Evolutionary conservation across 192 early-diverging fungal species (phyloP).

Genomic region (Umbelopsis isabellina): DNA sequence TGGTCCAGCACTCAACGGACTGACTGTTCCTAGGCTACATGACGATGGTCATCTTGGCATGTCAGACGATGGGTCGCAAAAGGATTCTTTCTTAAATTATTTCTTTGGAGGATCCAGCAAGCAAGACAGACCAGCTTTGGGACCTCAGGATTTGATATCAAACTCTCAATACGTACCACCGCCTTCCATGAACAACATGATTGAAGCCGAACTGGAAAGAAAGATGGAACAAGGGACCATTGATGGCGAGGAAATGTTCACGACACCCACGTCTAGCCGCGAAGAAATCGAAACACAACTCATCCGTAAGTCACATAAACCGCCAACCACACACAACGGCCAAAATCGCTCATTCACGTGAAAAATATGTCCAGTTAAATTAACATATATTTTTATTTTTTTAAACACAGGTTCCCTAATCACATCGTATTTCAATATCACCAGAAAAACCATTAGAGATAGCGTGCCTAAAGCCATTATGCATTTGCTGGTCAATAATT

Average conservation of each 20-base stretch:
- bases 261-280: not conserved
- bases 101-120: slow-evolving; percentile 52
- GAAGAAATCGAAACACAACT: slow-evolving; percentile 77
- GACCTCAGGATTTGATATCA: slow-evolving; percentile 5
- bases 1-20: not conserved
- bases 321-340: not conserved
- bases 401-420: slow-evolving; percentile 62
- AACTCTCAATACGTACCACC: slow-evolving; percentile 10
- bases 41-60: not conserved
- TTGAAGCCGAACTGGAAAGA: slow-evolving; percentile 26
- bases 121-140: slow-evolving; percentile 3
- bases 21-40: not conserved
- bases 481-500: slow-evolving; percentile 75
- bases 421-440: slow-evolving; percentile 74
- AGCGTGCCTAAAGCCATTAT: slow-evolving; percentile 80
- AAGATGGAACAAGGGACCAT: slow-evolving; percentile 19
- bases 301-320: slow-evolving; percentile 55
- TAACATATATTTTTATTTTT: not conserved
- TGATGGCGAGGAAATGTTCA: not conserved
- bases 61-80: slow-evolving; percentile 22
- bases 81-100: slow-evolving; percentile 54
- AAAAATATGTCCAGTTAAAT: not conserved
- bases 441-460: slow-evolving; percentile 75
- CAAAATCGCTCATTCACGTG: not conserved
- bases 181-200: not conserved